Conservation (phyloP, 768 basidiomycete genomes). For the Boletus subcaerulescens region DNA sequence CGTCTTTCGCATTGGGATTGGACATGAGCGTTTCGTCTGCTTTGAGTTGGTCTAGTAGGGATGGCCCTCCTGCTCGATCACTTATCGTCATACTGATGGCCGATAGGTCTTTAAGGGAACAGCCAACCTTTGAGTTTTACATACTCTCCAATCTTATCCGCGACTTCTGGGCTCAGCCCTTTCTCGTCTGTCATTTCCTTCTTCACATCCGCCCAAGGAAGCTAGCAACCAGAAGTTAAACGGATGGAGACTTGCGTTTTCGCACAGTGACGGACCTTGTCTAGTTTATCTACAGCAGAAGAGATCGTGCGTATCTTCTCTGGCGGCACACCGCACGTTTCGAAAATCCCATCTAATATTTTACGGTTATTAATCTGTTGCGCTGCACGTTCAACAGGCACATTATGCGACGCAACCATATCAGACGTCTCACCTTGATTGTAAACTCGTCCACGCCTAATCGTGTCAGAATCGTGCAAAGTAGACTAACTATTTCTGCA, state of each 20-base stretch:
- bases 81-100: neutral
- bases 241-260: neutral
- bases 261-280: conserved; percentile 61
- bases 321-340: conserved; percentile 88
- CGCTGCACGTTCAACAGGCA: conserved; percentile 1
- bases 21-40: conserved; percentile 61
- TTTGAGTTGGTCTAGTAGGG: conserved; percentile 68
- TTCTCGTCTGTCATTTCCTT: conserved; percentile 98
- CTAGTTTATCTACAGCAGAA: conserved; percentile 96
- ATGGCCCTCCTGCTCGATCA: conserved; percentile 59
- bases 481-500: conserved; percentile 80
- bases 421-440: conserved; percentile 65
- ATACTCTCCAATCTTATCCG: conserved; percentile 95
- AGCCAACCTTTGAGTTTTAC: conserved; percentile 86
- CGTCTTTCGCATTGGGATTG: conserved; percentile 75
- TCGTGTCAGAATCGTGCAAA: conserved; percentile 75
- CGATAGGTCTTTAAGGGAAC: neutral
- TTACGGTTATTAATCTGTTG: conserved; percentile 90
- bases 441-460: conserved; percentile 94
- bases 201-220: conserved; percentile 88
- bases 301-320: conserved; percentile 92
- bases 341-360: conserved; percentile 95
- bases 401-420: neutral
- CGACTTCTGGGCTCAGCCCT: conserved; percentile 72
- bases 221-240: conserved; percentile 36